A percentile compares a stretch with the other conserved stretches of the same genome.
Evolutionary conservation across 495 filamentous ascomycete genomes (phyloP).

Genomic region (Xylaria cubensis): DNA sequence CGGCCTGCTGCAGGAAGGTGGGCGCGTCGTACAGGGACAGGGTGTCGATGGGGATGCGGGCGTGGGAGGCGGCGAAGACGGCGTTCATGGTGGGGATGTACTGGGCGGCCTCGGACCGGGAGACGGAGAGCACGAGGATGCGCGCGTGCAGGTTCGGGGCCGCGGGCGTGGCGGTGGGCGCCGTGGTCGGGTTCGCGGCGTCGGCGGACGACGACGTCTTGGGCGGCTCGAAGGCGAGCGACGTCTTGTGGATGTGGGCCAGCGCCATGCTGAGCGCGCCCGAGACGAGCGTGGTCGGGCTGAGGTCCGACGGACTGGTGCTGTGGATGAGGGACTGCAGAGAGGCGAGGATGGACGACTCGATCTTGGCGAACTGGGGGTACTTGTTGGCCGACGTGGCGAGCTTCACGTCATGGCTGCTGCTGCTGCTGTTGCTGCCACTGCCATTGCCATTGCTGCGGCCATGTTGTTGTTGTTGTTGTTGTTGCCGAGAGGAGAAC

Average conservation of each 20-base stretch:
- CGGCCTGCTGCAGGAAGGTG: slow-evolving; percentile 94
- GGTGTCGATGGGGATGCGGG: slow-evolving; percentile 88
- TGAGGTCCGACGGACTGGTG: slow-evolving; percentile 66
- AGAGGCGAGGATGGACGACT: slow-evolving; percentile 74
- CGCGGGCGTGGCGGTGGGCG: slow-evolving; percentile 38
- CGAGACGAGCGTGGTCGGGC: slow-evolving; percentile 73
- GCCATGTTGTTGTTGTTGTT: background rate
- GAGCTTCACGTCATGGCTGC: slow-evolving; percentile 23
- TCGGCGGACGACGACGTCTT: slow-evolving; percentile 37
- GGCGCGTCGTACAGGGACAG: slow-evolving; percentile 78
- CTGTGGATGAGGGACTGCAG: slow-evolving; percentile 70
- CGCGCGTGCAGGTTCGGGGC: slow-evolving; percentile 70
- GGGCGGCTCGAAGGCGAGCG: slow-evolving; percentile 46
- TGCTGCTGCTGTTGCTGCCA: slow-evolving; percentile 46
- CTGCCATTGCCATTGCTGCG: slow-evolving; percentile 3
- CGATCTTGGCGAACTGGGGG: slow-evolving; percentile 85
- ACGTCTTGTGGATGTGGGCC: slow-evolving; percentile 77
- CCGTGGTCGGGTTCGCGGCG: slow-evolving; percentile 39
- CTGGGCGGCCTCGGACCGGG: slow-evolving; percentile 81
- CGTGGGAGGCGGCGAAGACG: slow-evolving; percentile 90
- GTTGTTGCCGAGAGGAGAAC: slow-evolving; percentile 16
- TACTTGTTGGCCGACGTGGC: slow-evolving; percentile 79
- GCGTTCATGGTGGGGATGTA: slow-evolving; percentile 98
- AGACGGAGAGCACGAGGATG: slow-evolving; percentile 83
- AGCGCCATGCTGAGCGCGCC: slow-evolving; percentile 91